Evolutionary conservation across 805 yeast species (phyloP).

Genomic region (Kuraishia floccosa): DNA sequence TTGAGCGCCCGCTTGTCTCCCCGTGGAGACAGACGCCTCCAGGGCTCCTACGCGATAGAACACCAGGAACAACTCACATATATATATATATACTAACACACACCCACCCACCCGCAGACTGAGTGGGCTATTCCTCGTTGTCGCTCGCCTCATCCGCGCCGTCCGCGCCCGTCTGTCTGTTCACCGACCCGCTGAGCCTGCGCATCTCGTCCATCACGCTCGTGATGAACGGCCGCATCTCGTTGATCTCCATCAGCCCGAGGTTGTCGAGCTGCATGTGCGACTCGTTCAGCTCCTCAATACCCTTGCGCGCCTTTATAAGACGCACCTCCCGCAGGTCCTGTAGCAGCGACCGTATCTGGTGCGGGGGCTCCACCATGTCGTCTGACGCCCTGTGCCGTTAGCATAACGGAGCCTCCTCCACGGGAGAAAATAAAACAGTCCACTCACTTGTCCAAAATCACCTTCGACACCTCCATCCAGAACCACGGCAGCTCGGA

Average conservation of each 20-base stretch:
- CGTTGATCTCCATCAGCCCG: slow-evolving; percentile 79
- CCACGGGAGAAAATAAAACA: too few species aligned
- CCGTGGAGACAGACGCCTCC: too few species aligned
- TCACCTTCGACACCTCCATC: slow-evolving; percentile 68
- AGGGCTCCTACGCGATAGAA: too few species aligned
- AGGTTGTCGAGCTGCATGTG: slow-evolving; percentile 77
- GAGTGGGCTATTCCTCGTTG: not conserved
- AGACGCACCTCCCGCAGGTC: slow-evolving; percentile 78
- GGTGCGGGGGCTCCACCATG: slow-evolving; percentile 60
- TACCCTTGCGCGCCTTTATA: slow-evolving; percentile 73
- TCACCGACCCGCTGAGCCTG: slow-evolving; percentile 28
- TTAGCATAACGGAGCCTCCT: too few species aligned
- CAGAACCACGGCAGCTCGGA: slow-evolving; percentile 77
- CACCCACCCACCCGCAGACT: too few species aligned
- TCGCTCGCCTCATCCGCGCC: slow-evolving; percentile 1
- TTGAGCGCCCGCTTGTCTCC: too few species aligned
- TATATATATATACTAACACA: too few species aligned
- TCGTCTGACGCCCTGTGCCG: slow-evolving; percentile 56
- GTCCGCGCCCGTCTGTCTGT: too few species aligned
- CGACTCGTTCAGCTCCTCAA: slow-evolving; percentile 66
- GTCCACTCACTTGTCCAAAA: slow-evolving; percentile 32
- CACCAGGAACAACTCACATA: too few species aligned
- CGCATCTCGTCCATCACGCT: slow-evolving; percentile 72
- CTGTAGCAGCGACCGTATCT: slow-evolving; percentile 58
- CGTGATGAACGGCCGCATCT: slow-evolving; percentile 73